Evolutionary conservation across 1,284 basidiomycete genomes (phyloP), one percentile per base, ranked within the genome.

Genomic region (Pterulicium gracile): DNA sequence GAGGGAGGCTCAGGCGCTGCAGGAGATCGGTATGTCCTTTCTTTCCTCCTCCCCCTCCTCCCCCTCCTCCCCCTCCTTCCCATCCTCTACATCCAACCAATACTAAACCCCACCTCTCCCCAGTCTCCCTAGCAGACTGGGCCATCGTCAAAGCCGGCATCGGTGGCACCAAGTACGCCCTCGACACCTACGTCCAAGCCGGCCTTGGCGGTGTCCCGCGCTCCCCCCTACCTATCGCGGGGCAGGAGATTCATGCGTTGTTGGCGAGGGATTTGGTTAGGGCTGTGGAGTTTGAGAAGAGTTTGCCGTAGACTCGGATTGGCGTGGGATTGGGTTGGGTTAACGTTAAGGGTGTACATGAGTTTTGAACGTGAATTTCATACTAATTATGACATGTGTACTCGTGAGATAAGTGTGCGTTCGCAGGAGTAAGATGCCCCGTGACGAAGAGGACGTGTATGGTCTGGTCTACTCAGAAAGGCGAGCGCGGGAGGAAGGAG

Each of bases 111-210:
- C 7, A 32, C 27, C 27, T 10, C n/a, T 10, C 7, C 15, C n/a
- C 36, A 39, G 48, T 49, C 5, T 49, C 50, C n/a, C 18, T 20
- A 20, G 50, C 50, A 19, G 50, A 51, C 40, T 51, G 50, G 50
- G 48, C 49, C 4, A 43, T 48, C 14, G 36, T 48, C 15, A 51
- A 51, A 24, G 43, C 24, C 15, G 44, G 44, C 17, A 45, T 45
- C 44, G 44, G 44, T 34, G 44, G 44, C n/a, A 45, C 44, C 24
- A 45, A 45, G 24, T 45, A 45, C 24, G 44, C 44, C 15, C n/a
- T 45, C n/a, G 44, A 54, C 46, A 19, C 18, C n/a, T 54, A 51
- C 44, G 46, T 54, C 20, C 49, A 45, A 27, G 3, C 23, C 12
- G 44, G 44, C 4, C 19, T 45, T 7, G 44, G 44, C 4, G 44